A percentile compares a stretch with the other conserved stretches of the same genome.
Conservation (phyloP, 1,284 basidiomycete genomes). For the Ganoderma lucidum region DNA sequence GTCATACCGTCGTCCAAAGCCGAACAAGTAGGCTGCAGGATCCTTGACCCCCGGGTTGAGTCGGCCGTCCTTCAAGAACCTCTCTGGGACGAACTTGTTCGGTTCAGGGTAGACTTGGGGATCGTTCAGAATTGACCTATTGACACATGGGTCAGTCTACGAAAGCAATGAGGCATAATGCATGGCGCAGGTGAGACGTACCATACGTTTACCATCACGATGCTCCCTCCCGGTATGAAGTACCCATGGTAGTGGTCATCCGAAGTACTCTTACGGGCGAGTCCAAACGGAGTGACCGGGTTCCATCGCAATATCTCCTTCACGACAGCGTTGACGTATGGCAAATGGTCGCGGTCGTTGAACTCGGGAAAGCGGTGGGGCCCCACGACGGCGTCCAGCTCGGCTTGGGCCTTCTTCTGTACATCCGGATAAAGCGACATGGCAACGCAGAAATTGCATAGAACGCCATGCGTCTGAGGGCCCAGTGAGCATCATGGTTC, state of each 20-base stretch:
- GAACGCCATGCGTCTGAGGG: not conserved
- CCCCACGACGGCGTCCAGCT: slow-evolving; percentile 47
- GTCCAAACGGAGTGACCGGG: slow-evolving; percentile 26
- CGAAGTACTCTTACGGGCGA: slow-evolving; percentile 12
- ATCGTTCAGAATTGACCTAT: slow-evolving; percentile 21
- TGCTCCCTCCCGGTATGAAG: slow-evolving; percentile 24
- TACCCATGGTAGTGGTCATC: slow-evolving; percentile 22
- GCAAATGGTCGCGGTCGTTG: slow-evolving; percentile 40
- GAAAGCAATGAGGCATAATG: not conserved
- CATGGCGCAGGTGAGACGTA: not conserved
- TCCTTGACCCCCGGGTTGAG: slow-evolving; percentile 13
- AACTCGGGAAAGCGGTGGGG: slow-evolving; percentile 54
- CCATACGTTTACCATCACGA: slow-evolving; percentile 22
- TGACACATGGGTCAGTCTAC: not conserved
- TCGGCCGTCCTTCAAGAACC: slow-evolving; percentile 26
- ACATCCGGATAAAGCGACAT: slow-evolving; percentile 47
- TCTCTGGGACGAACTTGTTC: slow-evolving; percentile 25
- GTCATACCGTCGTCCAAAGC: slow-evolving; percentile 25
- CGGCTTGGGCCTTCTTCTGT: slow-evolving; percentile 38
- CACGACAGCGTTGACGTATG: slow-evolving; percentile 44
- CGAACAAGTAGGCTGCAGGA: slow-evolving; percentile 18
- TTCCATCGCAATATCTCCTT: slow-evolving; percentile 46
- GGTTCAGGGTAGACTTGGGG: slow-evolving; percentile 18
- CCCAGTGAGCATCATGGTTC: not conserved
- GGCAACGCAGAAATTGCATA: slow-evolving; percentile 35